A percentile compares a stretch with the other conserved stretches of the same genome.
These are phyloP conservation scores for Inga laurina DNA, from an alignment of 306 rosid species.

Conservation along the genomic window DNA sequence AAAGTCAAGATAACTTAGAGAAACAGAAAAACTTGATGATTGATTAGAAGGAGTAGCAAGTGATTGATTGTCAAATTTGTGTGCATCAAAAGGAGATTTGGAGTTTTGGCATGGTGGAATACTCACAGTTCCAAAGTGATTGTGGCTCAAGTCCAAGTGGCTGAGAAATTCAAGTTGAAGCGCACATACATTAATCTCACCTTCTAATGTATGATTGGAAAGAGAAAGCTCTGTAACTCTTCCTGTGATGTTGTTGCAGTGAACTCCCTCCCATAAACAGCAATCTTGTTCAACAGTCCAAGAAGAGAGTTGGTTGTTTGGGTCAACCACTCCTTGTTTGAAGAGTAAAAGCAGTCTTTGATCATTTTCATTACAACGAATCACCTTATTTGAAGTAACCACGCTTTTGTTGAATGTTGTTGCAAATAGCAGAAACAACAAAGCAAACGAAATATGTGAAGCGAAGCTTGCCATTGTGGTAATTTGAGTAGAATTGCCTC, in stretches of 20 bases:
- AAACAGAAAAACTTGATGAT: neutral
- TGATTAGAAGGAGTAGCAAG: neutral
- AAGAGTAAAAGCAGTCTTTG: neutral
- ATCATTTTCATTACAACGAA: too few species aligned
- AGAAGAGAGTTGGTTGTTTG: neutral
- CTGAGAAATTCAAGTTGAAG: neutral
- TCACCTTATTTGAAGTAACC: too few species aligned
- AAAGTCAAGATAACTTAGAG: neutral
- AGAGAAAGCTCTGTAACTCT: neutral
- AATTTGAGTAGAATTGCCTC: neutral
- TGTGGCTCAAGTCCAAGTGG: neutral
- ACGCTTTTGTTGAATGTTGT: neutral
- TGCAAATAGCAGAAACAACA: neutral
- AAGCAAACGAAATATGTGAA: neutral
- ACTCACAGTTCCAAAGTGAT: neutral
- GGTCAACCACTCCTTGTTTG: neutral
- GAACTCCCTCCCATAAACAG: slow-evolving; percentile 1
- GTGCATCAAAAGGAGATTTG: too few species aligned
- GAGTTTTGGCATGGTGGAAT: too few species aligned
- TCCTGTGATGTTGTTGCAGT: neutral
- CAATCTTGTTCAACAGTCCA: slow-evolving; percentile 1
- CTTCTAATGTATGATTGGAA: neutral
- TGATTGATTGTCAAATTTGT: neutral
- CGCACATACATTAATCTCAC: neutral
- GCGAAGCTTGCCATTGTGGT: neutral